These are phyloP conservation scores for Zygoascus bituminiphila DNA, from an alignment of 805 yeast genomes.

Conservation along the genomic window DNA sequence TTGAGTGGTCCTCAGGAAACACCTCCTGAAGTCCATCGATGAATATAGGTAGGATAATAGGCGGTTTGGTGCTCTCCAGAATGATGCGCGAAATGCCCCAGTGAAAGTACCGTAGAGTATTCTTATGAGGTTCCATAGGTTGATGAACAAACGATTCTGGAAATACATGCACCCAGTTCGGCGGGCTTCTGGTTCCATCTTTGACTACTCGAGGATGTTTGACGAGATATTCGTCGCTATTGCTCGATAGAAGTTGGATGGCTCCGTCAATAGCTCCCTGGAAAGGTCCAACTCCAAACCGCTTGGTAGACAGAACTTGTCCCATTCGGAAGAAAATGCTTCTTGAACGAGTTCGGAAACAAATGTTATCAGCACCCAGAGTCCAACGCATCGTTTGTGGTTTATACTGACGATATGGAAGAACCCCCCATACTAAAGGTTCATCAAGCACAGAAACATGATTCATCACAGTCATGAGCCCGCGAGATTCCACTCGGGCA, in stretches of 20 bases:
- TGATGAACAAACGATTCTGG: slow-evolving; percentile 95
- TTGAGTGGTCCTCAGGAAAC: slow-evolving; percentile 64
- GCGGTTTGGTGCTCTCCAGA: slow-evolving; percentile 73
- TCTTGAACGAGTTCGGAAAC: slow-evolving; percentile 41
- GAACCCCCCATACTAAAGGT: slow-evolving; percentile 79
- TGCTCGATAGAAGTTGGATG: slow-evolving; percentile 52
- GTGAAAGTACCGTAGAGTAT: slow-evolving; percentile 88
- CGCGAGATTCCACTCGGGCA: slow-evolving; percentile 60
- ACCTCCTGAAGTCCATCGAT: slow-evolving; percentile 80
- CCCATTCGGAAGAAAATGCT: slow-evolving; percentile 70
- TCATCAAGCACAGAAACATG: slow-evolving; percentile 72
- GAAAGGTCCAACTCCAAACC: slow-evolving; percentile 91
- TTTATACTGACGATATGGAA: slow-evolving; percentile 59
- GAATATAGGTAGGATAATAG: slow-evolving; percentile 81
- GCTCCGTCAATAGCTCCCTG: slow-evolving; percentile 88
- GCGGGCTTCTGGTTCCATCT: slow-evolving; percentile 7
- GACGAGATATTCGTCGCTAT: slow-evolving; percentile 1
- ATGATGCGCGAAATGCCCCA: slow-evolving; percentile 90
- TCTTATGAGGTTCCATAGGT: slow-evolving; percentile 59
- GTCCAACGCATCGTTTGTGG: slow-evolving; percentile 83
- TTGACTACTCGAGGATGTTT: background rate
- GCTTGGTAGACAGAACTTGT: slow-evolving; percentile 73
- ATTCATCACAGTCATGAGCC: slow-evolving; percentile 80
- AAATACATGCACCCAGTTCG: slow-evolving; percentile 78
- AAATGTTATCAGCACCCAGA: slow-evolving; percentile 84